Evolutionary conservation across 345 rosid species (phyloP).

Genomic region (Pseudoturritis turrita): DNA sequence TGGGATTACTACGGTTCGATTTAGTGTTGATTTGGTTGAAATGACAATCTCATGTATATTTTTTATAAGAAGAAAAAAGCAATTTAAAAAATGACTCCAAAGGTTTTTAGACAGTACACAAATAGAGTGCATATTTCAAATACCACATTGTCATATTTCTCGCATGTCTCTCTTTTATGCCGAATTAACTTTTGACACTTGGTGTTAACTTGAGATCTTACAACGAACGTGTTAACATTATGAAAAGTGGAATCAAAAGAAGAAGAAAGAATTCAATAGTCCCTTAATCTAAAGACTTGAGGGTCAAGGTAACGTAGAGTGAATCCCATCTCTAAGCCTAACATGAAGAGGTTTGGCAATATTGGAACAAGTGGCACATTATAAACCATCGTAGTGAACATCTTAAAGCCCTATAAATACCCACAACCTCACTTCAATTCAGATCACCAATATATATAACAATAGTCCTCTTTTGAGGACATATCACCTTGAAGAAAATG

Average conservation of each 20-base stretch:
- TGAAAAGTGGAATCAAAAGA: background rate
- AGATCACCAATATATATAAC: background rate
- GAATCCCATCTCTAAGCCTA: background rate
- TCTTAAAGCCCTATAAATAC: conserved; percentile 7
- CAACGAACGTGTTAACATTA: background rate
- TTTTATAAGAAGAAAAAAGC: no score
- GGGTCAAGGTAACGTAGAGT: background rate
- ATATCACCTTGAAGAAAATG: background rate
- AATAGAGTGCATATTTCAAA: no score
- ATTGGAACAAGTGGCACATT: background rate
- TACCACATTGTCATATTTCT: background rate
- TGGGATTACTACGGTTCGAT: background rate
- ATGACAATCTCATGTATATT: background rate
- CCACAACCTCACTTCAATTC: background rate
- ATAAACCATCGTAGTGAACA: background rate
- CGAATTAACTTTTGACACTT: background rate
- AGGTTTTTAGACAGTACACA: background rate
- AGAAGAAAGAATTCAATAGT: background rate
- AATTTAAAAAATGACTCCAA: no score
- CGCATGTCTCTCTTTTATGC: background rate
- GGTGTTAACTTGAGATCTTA: background rate
- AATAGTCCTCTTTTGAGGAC: background rate
- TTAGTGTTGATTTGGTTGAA: background rate
- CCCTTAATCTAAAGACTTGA: background rate
- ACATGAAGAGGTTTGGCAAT: conserved; percentile 10